A percentile compares a stretch with the other conserved stretches of the same genome.
These are phyloP conservation scores for Neophaeococcomyces mojaviensis DNA, from an alignment of 2,329 filamentous ascomycete genomes.

Conservation along the genomic window DNA sequence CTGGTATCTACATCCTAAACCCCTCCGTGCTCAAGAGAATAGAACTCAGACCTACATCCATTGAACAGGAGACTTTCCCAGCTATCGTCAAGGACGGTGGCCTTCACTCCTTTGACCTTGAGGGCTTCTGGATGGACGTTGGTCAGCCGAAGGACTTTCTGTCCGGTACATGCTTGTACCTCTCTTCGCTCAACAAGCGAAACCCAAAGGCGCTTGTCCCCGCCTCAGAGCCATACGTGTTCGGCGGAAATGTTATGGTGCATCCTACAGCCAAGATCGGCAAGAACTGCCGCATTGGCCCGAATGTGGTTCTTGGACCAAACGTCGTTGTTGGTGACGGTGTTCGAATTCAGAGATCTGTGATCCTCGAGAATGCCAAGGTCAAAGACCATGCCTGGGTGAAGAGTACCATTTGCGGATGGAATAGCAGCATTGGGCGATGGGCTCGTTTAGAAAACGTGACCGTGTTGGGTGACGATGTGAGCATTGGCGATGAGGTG, in stretches of 20 bases:
- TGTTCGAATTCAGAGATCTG: constrained; percentile 86
- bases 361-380: constrained; percentile 80
- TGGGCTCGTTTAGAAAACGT: constrained; percentile 98
- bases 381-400: constrained; percentile 99
- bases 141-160: constrained; percentile 98
- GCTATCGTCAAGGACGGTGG: constrained; percentile 82
- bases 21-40: constrained; percentile 84
- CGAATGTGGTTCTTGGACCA: constrained; percentile 92
- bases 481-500: constrained; percentile 95
- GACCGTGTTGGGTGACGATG: constrained; percentile 93
- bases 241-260: constrained; percentile 92
- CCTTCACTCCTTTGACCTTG: constrained; percentile 91
- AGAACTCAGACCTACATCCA: constrained; percentile 90
- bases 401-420: constrained; percentile 84
- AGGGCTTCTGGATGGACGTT: constrained; percentile 99
- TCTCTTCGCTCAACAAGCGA: constrained; percentile 85
- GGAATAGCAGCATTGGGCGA: constrained; percentile 91
- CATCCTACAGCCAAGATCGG: constrained; percentile 92
- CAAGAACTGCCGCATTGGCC: constrained; percentile 96
- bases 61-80: constrained; percentile 98
- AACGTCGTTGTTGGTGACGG: constrained; percentile 89
- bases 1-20: constrained; percentile 96
- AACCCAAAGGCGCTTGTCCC: constrained; percentile 75
- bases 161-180: constrained; percentile 89
- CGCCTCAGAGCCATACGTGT: constrained; percentile 67